phyloP scores from a whole-genome alignment of 495 filamentous ascomycete species.

The Aspergillus saccharolyticus region DNA sequence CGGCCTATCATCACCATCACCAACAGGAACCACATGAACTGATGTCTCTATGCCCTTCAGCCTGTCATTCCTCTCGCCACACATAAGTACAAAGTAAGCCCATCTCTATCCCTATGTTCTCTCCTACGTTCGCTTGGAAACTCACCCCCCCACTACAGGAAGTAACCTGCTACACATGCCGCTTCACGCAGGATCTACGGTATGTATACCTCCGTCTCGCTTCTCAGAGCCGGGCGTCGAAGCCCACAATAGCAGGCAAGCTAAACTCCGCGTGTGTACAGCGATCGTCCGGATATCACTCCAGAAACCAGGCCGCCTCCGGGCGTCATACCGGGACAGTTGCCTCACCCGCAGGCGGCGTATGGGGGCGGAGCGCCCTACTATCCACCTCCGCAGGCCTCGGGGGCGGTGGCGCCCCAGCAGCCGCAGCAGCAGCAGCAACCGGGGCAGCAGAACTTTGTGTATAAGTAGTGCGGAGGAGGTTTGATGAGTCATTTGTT shows the following conservation, averaged over 20 bases:
- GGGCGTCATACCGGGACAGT: conserved; percentile 24
- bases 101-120: background rate
- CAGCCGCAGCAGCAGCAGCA: background rate
- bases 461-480: conserved; percentile 21
- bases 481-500: background rate
- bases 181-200: conserved; percentile 50
- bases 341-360: conserved; percentile 27
- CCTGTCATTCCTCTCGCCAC: conserved; percentile 46
- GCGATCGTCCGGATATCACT: conserved; percentile 44
- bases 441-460: conserved; percentile 11
- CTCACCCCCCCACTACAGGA: conserved; percentile 26
- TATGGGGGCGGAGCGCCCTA: conserved; percentile 16
- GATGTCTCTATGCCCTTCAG: conserved; percentile 19
- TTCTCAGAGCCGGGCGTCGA: background rate
- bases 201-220: too few relatives aligned
- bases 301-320: conserved; percentile 37
- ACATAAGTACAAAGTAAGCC: conserved; percentile 47
- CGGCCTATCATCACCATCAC: background rate
- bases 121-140: background rate
- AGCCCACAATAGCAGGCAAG: background rate
- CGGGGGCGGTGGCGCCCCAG: conserved; percentile 9
- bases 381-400: conserved; percentile 16
- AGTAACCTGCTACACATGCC: conserved; percentile 49
- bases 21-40: conserved; percentile 8
- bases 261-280: conserved; percentile 18